phyloP scores from a whole-genome alignment of 345 rosid species.

The Gossypium stocksii region DNA sequence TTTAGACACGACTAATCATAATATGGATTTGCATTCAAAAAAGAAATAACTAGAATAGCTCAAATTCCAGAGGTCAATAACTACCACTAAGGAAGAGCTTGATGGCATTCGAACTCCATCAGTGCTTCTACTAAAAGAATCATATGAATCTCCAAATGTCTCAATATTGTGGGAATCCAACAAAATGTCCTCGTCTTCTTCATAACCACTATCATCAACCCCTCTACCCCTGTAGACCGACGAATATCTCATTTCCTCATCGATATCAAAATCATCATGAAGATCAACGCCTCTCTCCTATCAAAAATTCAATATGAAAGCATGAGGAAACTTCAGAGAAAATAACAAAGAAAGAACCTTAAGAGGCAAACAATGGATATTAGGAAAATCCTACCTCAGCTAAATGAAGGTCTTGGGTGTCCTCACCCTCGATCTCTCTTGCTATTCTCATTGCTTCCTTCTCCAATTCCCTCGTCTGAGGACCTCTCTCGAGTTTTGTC shows the following conservation, averaged over 20 bases:
- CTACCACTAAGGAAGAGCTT: slow-evolving; percentile 48
- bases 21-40: not conserved
- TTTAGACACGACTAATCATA: not conserved
- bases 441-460: slow-evolving; percentile 78
- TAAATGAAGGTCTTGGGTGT: slow-evolving; percentile 73
- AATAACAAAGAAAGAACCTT: not conserved
- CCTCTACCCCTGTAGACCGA: slow-evolving; percentile 56
- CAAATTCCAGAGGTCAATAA: not conserved
- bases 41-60: not conserved
- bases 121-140: slow-evolving; percentile 33
- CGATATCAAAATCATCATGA: slow-evolving; percentile 51
- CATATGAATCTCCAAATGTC: slow-evolving; percentile 56
- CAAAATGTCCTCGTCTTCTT: slow-evolving; percentile 58
- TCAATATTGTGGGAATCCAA: slow-evolving; percentile 54
- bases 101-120: slow-evolving; percentile 39
- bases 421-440: slow-evolving; percentile 87
- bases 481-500: slow-evolving; percentile 74
- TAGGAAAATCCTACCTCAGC: slow-evolving; percentile 62
- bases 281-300: slow-evolving; percentile 87
- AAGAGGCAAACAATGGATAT: slow-evolving; percentile 14
- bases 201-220: slow-evolving; percentile 75
- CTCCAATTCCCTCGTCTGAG: slow-evolving; percentile 54
- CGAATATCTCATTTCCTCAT: slow-evolving; percentile 86
- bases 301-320: slow-evolving; percentile 18
- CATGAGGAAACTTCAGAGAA: slow-evolving; percentile 3